A percentile compares a stretch with the other conserved stretches of the same genome.
These are phyloP conservation scores for Abrus pulchellus DNA, from an alignment of 306 rosid species.

Conservation along the genomic window DNA sequence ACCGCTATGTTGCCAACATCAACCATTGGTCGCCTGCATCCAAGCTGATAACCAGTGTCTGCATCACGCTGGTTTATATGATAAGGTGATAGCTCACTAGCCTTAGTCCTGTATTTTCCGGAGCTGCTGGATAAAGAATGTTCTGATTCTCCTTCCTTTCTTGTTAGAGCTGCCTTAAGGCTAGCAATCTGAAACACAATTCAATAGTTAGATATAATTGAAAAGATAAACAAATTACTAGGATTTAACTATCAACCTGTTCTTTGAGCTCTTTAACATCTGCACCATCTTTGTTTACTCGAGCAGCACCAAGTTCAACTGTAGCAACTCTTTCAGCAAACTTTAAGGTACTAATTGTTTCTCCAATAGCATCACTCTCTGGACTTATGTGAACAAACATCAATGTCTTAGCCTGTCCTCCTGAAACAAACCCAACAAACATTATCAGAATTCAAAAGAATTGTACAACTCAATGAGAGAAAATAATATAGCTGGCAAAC, in stretches of 20 bases:
- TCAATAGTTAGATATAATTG: constrained; percentile 29
- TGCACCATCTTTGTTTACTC: constrained; percentile 82
- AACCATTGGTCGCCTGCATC: constrained; percentile 68
- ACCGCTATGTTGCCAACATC: constrained; percentile 82
- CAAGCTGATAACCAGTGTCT: constrained; percentile 54
- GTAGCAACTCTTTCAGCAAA: constrained; percentile 99
- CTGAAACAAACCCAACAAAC: constrained; percentile 57
- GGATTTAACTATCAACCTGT: constrained; percentile 63
- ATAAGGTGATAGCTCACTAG: constrained; percentile 67
- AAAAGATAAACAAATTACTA: background rate
- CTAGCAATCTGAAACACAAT: constrained; percentile 69
- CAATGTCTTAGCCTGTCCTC: constrained; percentile 96
- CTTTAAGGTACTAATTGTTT: constrained; percentile 90
- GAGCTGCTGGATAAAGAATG: constrained; percentile 66
- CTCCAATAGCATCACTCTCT: constrained; percentile 86
- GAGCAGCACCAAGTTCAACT: constrained; percentile 96
- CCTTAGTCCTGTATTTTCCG: constrained; percentile 65
- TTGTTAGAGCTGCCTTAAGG: constrained; percentile 83
- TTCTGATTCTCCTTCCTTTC: constrained; percentile 77
- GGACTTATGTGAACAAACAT: constrained; percentile 99
- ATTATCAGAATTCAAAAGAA: constrained; percentile 28
- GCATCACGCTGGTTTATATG: constrained; percentile 53
- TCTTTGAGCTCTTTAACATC: constrained; percentile 96
- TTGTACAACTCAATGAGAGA: background rate
- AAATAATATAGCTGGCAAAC: constrained; percentile 20